A percentile compares a stretch with the other conserved stretches of the same genome.
phyloP scores from a whole-genome alignment of 1,284 basidiomycete species.

The Trichosporon ovoides region DNA sequence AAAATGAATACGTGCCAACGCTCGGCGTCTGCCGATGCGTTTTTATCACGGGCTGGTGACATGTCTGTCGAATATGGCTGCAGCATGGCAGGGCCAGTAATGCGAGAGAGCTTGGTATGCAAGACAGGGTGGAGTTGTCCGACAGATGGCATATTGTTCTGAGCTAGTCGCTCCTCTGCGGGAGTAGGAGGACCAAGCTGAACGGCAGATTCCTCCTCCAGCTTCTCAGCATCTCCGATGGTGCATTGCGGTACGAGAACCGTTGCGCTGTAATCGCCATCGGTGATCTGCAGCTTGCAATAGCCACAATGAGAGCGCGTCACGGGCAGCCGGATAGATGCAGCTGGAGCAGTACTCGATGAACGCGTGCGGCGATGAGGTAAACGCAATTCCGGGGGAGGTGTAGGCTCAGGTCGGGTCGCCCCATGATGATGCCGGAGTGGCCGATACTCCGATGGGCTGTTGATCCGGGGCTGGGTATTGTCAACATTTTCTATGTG shows the following conservation, averaged over 20 bases:
- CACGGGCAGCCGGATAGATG: background rate
- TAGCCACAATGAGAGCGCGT: background rate
- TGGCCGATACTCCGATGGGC: background rate
- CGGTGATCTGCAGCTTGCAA: background rate
- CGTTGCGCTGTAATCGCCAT: background rate
- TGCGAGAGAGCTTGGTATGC: background rate
- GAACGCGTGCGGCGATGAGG: background rate
- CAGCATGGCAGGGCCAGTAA: background rate
- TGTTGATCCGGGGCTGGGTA: background rate
- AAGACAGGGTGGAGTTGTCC: background rate
- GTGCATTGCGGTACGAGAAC: background rate
- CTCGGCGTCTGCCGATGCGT: background rate
- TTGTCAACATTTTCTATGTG: background rate
- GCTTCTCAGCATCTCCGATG: background rate
- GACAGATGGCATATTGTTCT: background rate
- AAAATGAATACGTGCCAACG: background rate
- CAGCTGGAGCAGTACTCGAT: background rate
- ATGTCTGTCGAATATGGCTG: background rate
- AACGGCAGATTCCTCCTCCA: background rate
- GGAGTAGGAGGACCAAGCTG: background rate
- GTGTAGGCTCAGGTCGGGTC: background rate
- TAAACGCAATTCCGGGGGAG: background rate
- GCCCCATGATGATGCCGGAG: background rate
- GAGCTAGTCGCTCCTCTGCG: background rate
- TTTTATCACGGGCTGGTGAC: background rate